Evolutionary conservation across 768 basidiomycete genomes (phyloP).

Genomic region (Trametes gibbosa): DNA sequence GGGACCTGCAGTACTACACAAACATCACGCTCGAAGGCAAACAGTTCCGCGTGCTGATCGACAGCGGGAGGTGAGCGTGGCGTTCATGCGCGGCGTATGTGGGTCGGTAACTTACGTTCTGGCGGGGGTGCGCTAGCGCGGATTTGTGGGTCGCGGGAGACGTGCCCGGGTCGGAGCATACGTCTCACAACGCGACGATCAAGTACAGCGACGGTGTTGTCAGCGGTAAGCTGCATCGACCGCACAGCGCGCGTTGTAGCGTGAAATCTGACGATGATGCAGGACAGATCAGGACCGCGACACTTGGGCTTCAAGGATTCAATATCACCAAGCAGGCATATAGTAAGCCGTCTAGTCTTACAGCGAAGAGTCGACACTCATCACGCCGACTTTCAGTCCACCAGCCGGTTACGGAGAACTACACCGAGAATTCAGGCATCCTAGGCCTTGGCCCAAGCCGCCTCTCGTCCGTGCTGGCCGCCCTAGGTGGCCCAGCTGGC

Average conservation of each 20-base stretch:
- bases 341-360: constrained; percentile 14
- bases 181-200: constrained; percentile 22
- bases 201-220: constrained; percentile 25
- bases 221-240: constrained; percentile 18
- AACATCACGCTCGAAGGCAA: constrained; percentile 30
- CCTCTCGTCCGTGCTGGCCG: constrained; percentile 22
- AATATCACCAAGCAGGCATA: constrained; percentile 30
- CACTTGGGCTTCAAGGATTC: constrained; percentile 25
- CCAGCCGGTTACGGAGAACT: constrained; percentile 4
- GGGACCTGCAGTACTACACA: constrained; percentile 29
- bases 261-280: background rate
- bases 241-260: too few species aligned
- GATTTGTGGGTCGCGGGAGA: constrained; percentile 32
- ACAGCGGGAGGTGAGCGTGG: constrained; percentile 31
- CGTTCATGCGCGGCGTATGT: too few species aligned
- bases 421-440: constrained; percentile 25
- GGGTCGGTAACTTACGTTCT: background rate
- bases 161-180: constrained; percentile 22
- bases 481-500: constrained; percentile 22
- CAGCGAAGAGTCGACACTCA: background rate
- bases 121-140: constrained; percentile 18
- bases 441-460: constrained; percentile 34
- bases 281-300: constrained; percentile 29
- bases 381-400: background rate
- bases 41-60: constrained; percentile 27